A percentile compares a stretch with the other conserved stretches of the same genome.
phyloP scores from a whole-genome alignment of 2,329 filamentous ascomycete genomes.

The Emergomyces africanus region DNA sequence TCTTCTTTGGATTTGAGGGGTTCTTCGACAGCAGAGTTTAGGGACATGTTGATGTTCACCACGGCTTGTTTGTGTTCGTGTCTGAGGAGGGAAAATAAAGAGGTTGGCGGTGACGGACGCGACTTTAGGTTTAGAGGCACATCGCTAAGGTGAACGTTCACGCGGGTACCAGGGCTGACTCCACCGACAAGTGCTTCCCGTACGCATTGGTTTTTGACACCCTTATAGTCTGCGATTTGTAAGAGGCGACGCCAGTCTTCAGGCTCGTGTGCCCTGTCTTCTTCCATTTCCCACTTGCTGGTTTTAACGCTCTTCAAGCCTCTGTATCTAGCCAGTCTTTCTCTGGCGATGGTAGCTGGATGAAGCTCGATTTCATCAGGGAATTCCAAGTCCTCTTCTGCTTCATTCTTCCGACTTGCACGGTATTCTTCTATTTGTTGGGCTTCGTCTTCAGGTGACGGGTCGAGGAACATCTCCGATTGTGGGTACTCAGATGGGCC shows the following conservation, averaged over 20 bases:
- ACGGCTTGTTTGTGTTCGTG: conserved; percentile 92
- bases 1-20: conserved; percentile 88
- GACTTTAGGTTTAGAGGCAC: conserved; percentile 43
- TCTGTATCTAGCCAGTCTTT: conserved; percentile 74
- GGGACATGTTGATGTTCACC: conserved; percentile 78
- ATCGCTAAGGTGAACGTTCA: conserved; percentile 60
- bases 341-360: conserved; percentile 71
- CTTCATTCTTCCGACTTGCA: conserved; percentile 62
- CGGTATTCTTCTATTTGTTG: conserved; percentile 73
- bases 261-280: conserved; percentile 76
- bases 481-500: conserved; percentile 83
- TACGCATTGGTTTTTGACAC: conserved; percentile 60
- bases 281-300: conserved; percentile 77
- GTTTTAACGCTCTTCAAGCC: conserved; percentile 84
- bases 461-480: conserved; percentile 80
- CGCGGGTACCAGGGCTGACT: conserved; percentile 68
- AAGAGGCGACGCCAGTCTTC: conserved; percentile 80
- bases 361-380: conserved; percentile 94
- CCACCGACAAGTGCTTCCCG: conserved; percentile 83
- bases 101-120: conserved; percentile 43
- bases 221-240: conserved; percentile 80
- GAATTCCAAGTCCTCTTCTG: conserved; percentile 84
- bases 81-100: conserved; percentile 73
- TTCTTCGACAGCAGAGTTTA: conserved; percentile 60
- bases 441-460: conserved; percentile 68